Evolutionary conservation across 495 filamentous ascomycete species (phyloP), one percentile per base, ranked within the genome.

Genomic region (Chaetomidium leptoderma): DNA sequence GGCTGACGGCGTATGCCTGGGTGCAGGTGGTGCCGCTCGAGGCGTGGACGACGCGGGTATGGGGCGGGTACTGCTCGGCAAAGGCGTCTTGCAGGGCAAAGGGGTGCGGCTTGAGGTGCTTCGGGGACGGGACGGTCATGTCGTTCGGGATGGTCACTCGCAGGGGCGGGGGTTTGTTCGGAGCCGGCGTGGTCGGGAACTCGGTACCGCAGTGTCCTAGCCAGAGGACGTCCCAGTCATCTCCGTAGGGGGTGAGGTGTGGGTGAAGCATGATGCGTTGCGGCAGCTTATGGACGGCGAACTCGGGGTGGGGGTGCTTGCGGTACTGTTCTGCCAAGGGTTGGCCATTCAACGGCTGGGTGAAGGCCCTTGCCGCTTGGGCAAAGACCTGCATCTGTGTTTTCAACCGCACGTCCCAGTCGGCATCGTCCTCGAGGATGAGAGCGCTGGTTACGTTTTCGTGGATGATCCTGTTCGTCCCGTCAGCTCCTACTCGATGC

Each of bases 141-240:
- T 79, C 76, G 24, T 66, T 46, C 2, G 61, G 62, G 44, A 74
- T 66, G 24, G 62, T 45, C 32, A 79, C 58, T 13, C 62, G 63
- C 5, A 75, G 48, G 3, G 68, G 63, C 5, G 68, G 63, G 3
- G 63, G 54, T 2, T 35, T 27, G 27, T 42, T 33, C 13, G 58
- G 23, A 7, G 49, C 2, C 11, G n/a, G 21, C 3, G 11, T 6
- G 19, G 59, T 30, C 1, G 77, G 75, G 16, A 80, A 68, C 17
- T 72, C 64, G 7, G 71, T 75, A 24, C 77, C 76, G 64, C 77
- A 79, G 61, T 76, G 76, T 27, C 78, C 78, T 0, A 80, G 72
- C 77, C 75, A 80, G 16, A 80, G 64, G 26, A 80, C 55, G 60
- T 81, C 78, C 78, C 76, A 81, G 37, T 62, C 59, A 27, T 74